Evolutionary conservation across 352 stramenopile genomes (phyloP).

Genomic region (Globisporangium polare): DNA sequence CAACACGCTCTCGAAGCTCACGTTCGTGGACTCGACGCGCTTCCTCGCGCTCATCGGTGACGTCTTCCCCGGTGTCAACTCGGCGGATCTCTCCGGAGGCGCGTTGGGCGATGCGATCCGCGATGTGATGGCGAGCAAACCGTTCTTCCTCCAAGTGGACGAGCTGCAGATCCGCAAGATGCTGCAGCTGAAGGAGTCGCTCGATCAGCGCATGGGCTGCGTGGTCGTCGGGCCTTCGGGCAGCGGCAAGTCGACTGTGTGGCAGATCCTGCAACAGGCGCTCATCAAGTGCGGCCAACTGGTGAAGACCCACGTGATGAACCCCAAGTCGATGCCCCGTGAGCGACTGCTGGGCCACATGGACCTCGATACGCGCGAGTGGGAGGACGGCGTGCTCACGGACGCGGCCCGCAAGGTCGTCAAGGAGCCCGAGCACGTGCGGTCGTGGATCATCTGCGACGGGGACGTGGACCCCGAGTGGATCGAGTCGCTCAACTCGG

Average conservation of each 20-base stretch:
- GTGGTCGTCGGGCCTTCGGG: slow-evolving; percentile 92
- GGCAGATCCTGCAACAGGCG: slow-evolving; percentile 88
- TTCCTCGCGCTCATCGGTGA: slow-evolving; percentile 93
- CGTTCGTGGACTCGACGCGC: slow-evolving; percentile 84
- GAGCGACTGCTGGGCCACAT: slow-evolving; percentile 91
- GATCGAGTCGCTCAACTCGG: slow-evolving; percentile 96
- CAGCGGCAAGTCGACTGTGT: slow-evolving; percentile 94
- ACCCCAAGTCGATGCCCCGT: slow-evolving; percentile 94
- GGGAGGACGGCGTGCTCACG: slow-evolving; percentile 94
- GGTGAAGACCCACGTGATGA: slow-evolving; percentile 95
- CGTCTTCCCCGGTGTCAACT: slow-evolving; percentile 90
- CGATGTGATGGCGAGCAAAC: slow-evolving; percentile 87
- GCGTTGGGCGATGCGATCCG: slow-evolving; percentile 84
- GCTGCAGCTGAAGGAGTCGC: slow-evolving; percentile 93
- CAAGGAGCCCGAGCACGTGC: slow-evolving; percentile 85
- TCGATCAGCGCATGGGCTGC: slow-evolving; percentile 94
- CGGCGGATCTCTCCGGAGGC: slow-evolving; percentile 74
- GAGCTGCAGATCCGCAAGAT: slow-evolving; percentile 93
- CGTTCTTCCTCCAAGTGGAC: slow-evolving; percentile 85
- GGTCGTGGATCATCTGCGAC: slow-evolving; percentile 95
- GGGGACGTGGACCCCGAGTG: slow-evolving; percentile 96
- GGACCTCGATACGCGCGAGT: slow-evolving; percentile 94
- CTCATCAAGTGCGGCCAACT: slow-evolving; percentile 78
- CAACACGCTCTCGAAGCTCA: slow-evolving; percentile 96
- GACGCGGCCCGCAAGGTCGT: slow-evolving; percentile 89